These are phyloP conservation scores for Colletotrichum tamarilloi DNA, from an alignment of 2,329 filamentous ascomycete species.

Conservation along the genomic window DNA sequence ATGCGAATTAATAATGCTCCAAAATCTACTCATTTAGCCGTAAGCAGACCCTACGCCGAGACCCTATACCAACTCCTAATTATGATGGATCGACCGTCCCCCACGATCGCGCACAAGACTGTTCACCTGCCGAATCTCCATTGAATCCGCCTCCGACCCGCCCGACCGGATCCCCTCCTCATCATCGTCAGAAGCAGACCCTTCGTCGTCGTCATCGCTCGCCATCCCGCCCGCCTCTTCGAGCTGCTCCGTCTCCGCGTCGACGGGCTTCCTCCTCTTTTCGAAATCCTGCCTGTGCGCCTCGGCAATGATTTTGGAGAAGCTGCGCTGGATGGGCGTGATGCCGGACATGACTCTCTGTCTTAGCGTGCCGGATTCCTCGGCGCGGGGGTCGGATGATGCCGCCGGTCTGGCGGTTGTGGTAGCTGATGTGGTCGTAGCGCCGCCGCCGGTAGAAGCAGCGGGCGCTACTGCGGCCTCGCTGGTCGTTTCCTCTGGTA, in stretches of 20 bases:
- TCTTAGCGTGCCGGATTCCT: constrained; percentile 39
- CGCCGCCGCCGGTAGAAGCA: too few species aligned
- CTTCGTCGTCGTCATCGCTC: constrained; percentile 43
- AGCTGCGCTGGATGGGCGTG: constrained; percentile 45
- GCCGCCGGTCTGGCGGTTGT: constrained; percentile 17
- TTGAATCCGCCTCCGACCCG: constrained; percentile 35
- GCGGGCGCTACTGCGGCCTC: constrained; percentile 7
- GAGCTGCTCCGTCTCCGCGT: constrained; percentile 32
- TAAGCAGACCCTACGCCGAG: too few species aligned
- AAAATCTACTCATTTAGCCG: neutral
- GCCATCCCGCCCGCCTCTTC: constrained; percentile 41
- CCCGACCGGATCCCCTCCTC: constrained; percentile 43
- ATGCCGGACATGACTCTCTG: constrained; percentile 39
- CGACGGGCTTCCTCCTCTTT: constrained; percentile 68
- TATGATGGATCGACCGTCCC: constrained; percentile 23
- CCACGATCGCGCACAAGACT: constrained; percentile 24
- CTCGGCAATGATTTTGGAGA: constrained; percentile 77
- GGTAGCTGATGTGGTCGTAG: neutral
- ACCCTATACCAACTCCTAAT: neutral
- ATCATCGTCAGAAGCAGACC: constrained; percentile 42
- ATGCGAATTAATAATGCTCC: neutral
- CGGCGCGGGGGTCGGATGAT: constrained; percentile 37
- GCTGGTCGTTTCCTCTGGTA: constrained; percentile 22
- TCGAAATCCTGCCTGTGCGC: constrained; percentile 95
- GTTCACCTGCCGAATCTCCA: constrained; percentile 44